Evolutionary conservation across 805 yeast species (phyloP).

Genomic region (Wickerhamomyces bovis): DNA sequence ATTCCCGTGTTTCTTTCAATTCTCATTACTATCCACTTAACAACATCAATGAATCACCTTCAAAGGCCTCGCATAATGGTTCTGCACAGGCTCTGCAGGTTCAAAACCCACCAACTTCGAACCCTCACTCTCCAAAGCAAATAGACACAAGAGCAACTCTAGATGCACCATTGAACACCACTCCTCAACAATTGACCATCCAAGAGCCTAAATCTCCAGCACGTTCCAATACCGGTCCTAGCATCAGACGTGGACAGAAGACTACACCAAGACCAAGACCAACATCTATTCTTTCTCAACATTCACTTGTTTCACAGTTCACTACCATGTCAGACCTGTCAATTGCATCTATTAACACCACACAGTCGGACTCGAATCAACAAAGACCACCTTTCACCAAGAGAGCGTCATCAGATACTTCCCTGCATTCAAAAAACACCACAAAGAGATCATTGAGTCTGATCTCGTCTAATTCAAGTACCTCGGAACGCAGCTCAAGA

Average conservation of each 20-base stretch:
- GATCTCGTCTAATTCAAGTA: slow-evolving; percentile 32
- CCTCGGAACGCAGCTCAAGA: slow-evolving; percentile 34
- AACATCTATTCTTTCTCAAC: slow-evolving; percentile 45
- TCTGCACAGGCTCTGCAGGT: neutral
- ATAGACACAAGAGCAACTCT: neutral
- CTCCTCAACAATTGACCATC: slow-evolving; percentile 23
- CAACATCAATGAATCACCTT: neutral
- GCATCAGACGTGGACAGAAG: neutral
- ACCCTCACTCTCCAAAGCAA: neutral
- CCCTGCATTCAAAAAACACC: slow-evolving; percentile 15
- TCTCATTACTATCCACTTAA: slow-evolving; percentile 2
- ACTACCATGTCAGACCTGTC: slow-evolving; percentile 49
- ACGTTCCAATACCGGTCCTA: slow-evolving; percentile 3
- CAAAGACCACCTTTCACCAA: slow-evolving; percentile 18
- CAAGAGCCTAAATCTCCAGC: slow-evolving; percentile 27
- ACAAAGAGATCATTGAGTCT: slow-evolving; percentile 30
- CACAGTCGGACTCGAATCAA: slow-evolving; percentile 6
- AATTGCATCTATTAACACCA: slow-evolving; percentile 20
- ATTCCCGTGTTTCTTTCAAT: slow-evolving; percentile 2
- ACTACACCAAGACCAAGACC: slow-evolving; percentile 31
- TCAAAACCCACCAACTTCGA: neutral
- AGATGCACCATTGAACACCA: neutral
- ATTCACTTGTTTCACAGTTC: slow-evolving; percentile 39
- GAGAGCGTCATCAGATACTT: slow-evolving; percentile 19
- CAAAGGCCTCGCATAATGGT: neutral